phyloP scores from a whole-genome alignment of 352 stramenopile species.

The Globisporangium parvum region DNA sequence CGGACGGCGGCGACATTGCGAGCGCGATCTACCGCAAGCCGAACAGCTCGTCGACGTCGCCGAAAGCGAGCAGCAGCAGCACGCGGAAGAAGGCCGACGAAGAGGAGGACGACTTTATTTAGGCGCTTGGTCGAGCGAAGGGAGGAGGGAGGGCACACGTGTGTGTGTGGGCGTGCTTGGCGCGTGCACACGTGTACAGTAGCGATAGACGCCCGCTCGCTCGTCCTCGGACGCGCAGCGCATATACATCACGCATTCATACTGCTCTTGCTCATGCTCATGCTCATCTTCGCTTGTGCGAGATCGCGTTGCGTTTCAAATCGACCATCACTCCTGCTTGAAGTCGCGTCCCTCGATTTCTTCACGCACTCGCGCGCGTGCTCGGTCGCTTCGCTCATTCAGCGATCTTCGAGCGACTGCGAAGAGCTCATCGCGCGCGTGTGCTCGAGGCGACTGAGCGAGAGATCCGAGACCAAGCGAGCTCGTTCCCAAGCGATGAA shows the following conservation, averaged over 20 bases:
- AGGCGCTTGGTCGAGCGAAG: conserved; percentile 12
- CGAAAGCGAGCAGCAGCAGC: conserved; percentile 8
- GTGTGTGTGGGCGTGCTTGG: too few species aligned
- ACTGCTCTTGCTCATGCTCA: too few species aligned
- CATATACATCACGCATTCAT: too few species aligned
- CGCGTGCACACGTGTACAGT: not conserved
- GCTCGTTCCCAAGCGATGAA: conserved; percentile 5
- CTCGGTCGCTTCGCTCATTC: not conserved
- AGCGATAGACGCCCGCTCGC: conserved; percentile 3
- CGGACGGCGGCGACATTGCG: conserved; percentile 27
- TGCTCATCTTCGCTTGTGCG: not conserved
- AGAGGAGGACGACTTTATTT: conserved; percentile 73
- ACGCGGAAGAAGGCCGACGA: conserved; percentile 33
- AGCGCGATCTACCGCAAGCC: conserved; percentile 36
- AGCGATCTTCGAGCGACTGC: conserved; percentile 5
- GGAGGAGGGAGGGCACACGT: not conserved
- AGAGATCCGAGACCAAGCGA: too few species aligned
- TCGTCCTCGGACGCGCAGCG: not conserved
- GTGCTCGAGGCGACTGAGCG: not conserved
- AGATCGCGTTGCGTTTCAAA: not conserved
- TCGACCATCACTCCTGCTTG: not conserved
- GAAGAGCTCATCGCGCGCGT: not conserved
- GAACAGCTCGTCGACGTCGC: conserved; percentile 16
- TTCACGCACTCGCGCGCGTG: not conserved
- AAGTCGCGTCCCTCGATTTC: not conserved